Conservation (phyloP, 2,329 filamentous ascomycete genomes). For the Aspergillus nomiae region DNA sequence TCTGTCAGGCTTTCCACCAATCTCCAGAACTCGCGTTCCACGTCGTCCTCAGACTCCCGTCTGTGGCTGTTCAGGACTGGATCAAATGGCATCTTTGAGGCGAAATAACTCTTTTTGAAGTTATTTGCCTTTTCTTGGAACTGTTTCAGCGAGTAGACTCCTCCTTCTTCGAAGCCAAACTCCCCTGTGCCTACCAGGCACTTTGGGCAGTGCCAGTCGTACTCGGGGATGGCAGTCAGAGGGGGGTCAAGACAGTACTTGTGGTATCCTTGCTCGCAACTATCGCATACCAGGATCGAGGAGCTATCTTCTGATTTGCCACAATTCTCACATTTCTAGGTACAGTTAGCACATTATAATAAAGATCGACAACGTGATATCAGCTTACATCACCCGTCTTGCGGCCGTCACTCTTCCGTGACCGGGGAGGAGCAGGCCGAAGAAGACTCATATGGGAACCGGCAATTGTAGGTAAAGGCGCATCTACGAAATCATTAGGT, state of each 20-base stretch:
- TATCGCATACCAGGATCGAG: slow-evolving; percentile 80
- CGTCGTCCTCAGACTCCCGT: slow-evolving; percentile 88
- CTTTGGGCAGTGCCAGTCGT: slow-evolving; percentile 94
- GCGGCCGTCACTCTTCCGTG: slow-evolving; percentile 56
- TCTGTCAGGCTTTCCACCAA: slow-evolving; percentile 92
- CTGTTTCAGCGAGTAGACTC: slow-evolving; percentile 89
- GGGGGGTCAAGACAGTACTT: slow-evolving; percentile 86
- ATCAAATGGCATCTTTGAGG: slow-evolving; percentile 85
- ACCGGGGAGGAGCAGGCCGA: slow-evolving; percentile 70
- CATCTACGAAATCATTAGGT: slow-evolving; percentile 38
- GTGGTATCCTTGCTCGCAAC: slow-evolving; percentile 87
- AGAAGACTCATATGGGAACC: slow-evolving; percentile 97
- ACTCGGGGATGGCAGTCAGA: slow-evolving; percentile 72
- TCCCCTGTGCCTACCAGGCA: slow-evolving; percentile 95
- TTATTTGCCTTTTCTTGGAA: slow-evolving; percentile 95
- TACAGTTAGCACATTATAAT: slow-evolving; percentile 28
- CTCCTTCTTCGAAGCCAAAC: slow-evolving; percentile 96
- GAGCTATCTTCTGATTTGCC: slow-evolving; percentile 73
- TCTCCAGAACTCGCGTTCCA: slow-evolving; percentile 96
- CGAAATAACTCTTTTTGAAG: slow-evolving; percentile 94
- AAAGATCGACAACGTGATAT: not conserved
- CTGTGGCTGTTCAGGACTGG: slow-evolving; percentile 77
- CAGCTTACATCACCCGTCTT: slow-evolving; percentile 59
- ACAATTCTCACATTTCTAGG: slow-evolving; percentile 80
- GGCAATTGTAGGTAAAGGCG: slow-evolving; percentile 73